Conservation (phyloP, 148 eudicot genomes). For the Simmondsia chinensis region DNA sequence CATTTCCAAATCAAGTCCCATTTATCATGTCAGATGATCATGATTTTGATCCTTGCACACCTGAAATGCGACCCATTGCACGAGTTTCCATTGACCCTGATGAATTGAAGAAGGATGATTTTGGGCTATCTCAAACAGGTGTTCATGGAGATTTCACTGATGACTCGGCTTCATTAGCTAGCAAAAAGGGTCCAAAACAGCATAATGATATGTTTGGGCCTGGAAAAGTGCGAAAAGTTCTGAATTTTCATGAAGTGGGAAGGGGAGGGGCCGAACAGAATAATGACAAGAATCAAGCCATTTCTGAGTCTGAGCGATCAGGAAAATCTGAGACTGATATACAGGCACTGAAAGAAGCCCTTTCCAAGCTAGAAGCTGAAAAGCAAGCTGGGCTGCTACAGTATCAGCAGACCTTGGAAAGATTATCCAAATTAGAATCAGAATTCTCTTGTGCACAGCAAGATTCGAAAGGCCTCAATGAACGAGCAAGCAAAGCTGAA, state of each 20-base stretch:
- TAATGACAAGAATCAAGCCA: conserved; percentile 7
- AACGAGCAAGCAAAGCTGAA: conserved; percentile 75
- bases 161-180: conserved; percentile 22
- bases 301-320: conserved; percentile 36
- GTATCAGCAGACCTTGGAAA: conserved; percentile 56
- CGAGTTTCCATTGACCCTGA: too few species aligned
- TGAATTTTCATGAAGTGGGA: conserved; percentile 46
- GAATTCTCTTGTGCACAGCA: conserved; percentile 52
- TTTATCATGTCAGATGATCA: conserved; percentile 33
- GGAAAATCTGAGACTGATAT: conserved; percentile 61
- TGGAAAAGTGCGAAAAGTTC: conserved; percentile 63
- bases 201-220: conserved; percentile 13
- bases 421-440: conserved; percentile 49
- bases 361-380: conserved; percentile 74
- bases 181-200: conserved; percentile 27
- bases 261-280: conserved; percentile 24
- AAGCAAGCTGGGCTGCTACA: conserved; percentile 58
- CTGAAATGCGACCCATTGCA: too few species aligned
- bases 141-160: conserved; percentile 23
- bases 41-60: too few species aligned
- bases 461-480: conserved; percentile 42
- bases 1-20: conserved; percentile 69
- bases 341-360: conserved; percentile 53
- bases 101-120: conserved; percentile 25
- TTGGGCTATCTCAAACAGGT: conserved; percentile 29